phyloP scores from a whole-genome alignment of 805 yeast genomes.

The Pichia nanzhaoensis region DNA sequence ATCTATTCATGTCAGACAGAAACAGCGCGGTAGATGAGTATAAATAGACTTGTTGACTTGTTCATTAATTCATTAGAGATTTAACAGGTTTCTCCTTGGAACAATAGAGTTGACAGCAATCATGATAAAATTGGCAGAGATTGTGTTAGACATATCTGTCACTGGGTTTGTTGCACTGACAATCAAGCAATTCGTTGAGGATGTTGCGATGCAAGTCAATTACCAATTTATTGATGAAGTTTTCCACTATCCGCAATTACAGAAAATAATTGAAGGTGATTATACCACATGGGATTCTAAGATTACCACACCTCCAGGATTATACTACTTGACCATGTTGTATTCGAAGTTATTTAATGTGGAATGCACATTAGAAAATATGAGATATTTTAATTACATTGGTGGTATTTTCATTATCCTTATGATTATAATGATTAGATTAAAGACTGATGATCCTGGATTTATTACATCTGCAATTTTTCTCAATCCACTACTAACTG shows the following conservation, averaged over 20 bases:
- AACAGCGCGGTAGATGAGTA: not conserved
- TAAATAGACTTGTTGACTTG: no score
- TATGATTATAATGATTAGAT: conserved; percentile 17
- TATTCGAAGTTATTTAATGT: conserved; percentile 29
- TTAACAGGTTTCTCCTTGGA: no score
- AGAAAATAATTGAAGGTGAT: conserved; percentile 52
- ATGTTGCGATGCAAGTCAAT: conserved; percentile 18
- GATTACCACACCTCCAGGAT: conserved; percentile 95
- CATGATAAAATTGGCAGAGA: conserved; percentile 10
- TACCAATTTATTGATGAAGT: conserved; percentile 61
- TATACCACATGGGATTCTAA: conserved; percentile 76
- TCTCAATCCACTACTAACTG: conserved; percentile 62
- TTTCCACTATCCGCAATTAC: conserved; percentile 80
- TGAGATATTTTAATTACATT: conserved; percentile 55
- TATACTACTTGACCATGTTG: conserved; percentile 46
- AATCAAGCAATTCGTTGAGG: conserved; percentile 16
- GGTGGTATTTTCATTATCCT: conserved; percentile 49
- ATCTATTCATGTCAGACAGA: not conserved
- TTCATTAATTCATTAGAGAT: no score
- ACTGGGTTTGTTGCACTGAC: conserved; percentile 15
- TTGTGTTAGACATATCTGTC: conserved; percentile 13
- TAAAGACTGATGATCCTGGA: conserved; percentile 12
- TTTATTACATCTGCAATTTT: conserved; percentile 28
- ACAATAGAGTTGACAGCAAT: not conserved
- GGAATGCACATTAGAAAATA: conserved; percentile 32